Percentiles rank a stretch among this genome's conserved stretches.
Evolutionary conservation across 2,329 filamentous ascomycete genomes (phyloP).

Genomic region (Grosmannia huntii): DNA sequence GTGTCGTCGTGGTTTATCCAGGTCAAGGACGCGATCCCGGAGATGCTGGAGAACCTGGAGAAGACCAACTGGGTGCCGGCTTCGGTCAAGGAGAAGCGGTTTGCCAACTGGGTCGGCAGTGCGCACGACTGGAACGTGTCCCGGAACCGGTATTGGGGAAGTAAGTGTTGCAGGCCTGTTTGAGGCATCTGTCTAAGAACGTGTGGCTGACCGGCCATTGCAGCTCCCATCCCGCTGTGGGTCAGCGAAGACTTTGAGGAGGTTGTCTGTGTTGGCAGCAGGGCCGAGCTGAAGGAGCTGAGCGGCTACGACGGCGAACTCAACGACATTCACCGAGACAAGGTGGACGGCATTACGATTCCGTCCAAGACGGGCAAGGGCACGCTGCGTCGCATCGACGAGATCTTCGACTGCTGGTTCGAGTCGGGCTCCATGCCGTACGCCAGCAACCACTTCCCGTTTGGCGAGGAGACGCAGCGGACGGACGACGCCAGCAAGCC

Average conservation of each 20-base stretch:
- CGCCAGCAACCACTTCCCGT: conserved; percentile 44
- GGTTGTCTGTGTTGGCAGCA: conserved; percentile 72
- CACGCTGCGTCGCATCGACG: conserved; percentile 46
- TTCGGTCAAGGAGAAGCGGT: conserved; percentile 83
- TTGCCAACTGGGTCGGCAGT: conserved; percentile 81
- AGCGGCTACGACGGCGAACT: conserved; percentile 79
- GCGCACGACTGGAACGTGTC: conserved; percentile 94
- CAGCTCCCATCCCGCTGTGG: conserved; percentile 38
- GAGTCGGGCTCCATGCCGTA: conserved; percentile 39
- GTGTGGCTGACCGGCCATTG: not conserved
- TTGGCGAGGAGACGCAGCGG: conserved; percentile 71
- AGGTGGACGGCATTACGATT: conserved; percentile 88
- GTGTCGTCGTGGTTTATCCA: conserved; percentile 94
- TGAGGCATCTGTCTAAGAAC: too few species aligned
- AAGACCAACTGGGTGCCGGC: conserved; percentile 83
- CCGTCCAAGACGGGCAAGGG: conserved; percentile 67
- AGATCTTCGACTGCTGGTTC: conserved; percentile 48
- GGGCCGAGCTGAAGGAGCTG: conserved; percentile 70
- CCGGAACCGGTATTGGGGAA: conserved; percentile 91
- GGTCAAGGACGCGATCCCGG: conserved; percentile 67
- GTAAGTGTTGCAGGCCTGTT: conserved; percentile 42
- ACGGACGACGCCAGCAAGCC: conserved; percentile 50
- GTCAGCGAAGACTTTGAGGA: conserved; percentile 82
- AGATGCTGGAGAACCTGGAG: conserved; percentile 86
- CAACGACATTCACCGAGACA: conserved; percentile 79